Evolutionary conservation across 106 monocot species (phyloP).

Genomic region (Platanthera zijinensis): DNA sequence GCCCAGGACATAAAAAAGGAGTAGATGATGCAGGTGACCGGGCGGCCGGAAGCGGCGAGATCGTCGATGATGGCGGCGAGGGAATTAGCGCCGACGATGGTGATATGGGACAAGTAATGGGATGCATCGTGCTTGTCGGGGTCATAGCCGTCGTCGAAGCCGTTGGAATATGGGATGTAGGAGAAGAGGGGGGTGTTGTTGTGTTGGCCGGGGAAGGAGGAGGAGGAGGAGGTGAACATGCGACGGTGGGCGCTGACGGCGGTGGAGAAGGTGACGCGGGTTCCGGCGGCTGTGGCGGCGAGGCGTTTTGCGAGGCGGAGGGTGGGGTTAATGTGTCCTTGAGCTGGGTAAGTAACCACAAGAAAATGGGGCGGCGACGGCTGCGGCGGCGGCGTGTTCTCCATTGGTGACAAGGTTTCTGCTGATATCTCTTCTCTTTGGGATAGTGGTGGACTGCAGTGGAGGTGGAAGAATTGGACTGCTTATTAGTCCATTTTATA

Average conservation of each 20-base stretch:
- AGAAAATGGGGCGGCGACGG: not conserved
- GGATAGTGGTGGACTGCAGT: not conserved
- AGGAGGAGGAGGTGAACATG: not conserved
- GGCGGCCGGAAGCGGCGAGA: slow-evolving; percentile 14
- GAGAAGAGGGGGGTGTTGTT: not conserved
- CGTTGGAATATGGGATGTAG: slow-evolving; percentile 6
- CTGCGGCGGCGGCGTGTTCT: no score
- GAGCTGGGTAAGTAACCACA: not conserved
- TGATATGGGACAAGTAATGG: slow-evolving; percentile 6
- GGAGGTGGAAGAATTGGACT: not conserved
- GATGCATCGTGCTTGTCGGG: not conserved
- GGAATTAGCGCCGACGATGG: slow-evolving; percentile 1
- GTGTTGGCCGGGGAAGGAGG: no score
- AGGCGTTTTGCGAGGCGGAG: slow-evolving; percentile 4
- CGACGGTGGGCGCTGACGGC: slow-evolving; percentile 4
- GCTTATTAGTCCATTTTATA: not conserved
- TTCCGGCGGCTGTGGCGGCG: not conserved
- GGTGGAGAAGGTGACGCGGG: slow-evolving; percentile 6
- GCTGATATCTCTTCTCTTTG: no score
- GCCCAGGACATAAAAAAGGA: slow-evolving; percentile 37
- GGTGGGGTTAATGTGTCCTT: slow-evolving; percentile 12
- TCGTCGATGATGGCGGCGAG: slow-evolving; percentile 21
- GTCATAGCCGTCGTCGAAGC: slow-evolving; percentile 17
- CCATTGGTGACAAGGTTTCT: no score
- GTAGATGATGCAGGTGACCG: slow-evolving; percentile 38